Base-by-base conservation (phyloP, 176 grass and related monocot genomes). In the Echinochloa phyllopogon region DNA sequence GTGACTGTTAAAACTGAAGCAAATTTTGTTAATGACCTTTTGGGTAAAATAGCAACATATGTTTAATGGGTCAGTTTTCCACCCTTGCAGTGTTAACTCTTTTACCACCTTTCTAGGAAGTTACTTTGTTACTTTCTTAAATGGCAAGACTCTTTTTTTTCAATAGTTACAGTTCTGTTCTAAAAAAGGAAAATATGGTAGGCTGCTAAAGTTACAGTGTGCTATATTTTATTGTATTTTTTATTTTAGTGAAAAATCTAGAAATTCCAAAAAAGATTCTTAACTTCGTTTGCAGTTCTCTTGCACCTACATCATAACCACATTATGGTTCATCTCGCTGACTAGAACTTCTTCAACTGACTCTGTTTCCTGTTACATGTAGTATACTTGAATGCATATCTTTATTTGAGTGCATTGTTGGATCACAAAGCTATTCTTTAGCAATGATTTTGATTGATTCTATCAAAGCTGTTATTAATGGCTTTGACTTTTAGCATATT, bases 141-240 rank as follows among this genome's bases (percentile, higher is more conserved):
- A n/a, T 38, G 39, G 40, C 6, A 24, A 4, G 18, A 69, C n/a
- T 52, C 10, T 10, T 21, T 6, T 38, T 79, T 36, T 36, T 45
- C 36, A 27, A 20, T 53, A 23, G 38, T 44, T 3, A 24, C 23
- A 20, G 4, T 45, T 45, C 14, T 45, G 13, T 40, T 29, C 15
- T 33, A 60, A 21, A 76, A 66, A 69, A 17, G 0, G 6, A 47
- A 69, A 62, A 69, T 0, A 21, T 3, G 1, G 16, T 37, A 21
- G 0, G 36, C 29, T 89, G 29, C 21, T 76, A 25, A 3, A 8
- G 20, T 10, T 23, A 76, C 74, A 76, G 3, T 41, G 37, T 13
- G 5, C 6, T n/a, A 23, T 60, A 1, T 80, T 49, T 74, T 17
- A 17, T 77, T 84, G 74, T 41, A 44, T 72, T 86, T 53, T 29